Percentiles rank a stretch among this genome's conserved stretches.
These are phyloP conservation scores for Backusella mclennaniae DNA, from an alignment of 192 early-diverging fungal species.

Conservation along the genomic window DNA sequence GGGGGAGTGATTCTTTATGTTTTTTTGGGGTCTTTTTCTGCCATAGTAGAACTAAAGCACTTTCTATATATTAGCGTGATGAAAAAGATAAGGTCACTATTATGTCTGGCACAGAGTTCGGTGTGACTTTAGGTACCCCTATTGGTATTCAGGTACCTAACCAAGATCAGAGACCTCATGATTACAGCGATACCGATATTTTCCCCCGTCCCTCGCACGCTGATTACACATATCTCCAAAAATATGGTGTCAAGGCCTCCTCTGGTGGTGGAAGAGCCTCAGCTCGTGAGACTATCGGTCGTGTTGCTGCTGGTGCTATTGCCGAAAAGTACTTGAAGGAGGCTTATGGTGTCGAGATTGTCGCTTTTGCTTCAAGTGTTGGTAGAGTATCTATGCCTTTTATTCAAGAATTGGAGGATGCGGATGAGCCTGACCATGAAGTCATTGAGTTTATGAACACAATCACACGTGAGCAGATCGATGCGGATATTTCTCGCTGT, in stretches of 20 bases:
- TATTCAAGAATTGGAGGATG: slow-evolving; percentile 48
- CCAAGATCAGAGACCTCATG: slow-evolving; percentile 93
- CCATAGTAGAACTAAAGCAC: not conserved
- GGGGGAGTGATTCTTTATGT: not conserved
- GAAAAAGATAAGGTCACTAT: slow-evolving; percentile 94
- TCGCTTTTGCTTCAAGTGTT: slow-evolving; percentile 92
- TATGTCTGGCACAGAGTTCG: slow-evolving; percentile 91
- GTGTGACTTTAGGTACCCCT: slow-evolving; percentile 91
- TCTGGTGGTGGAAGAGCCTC: slow-evolving; percentile 92
- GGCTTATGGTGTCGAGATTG: slow-evolving; percentile 83
- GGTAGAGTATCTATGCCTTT: slow-evolving; percentile 79
- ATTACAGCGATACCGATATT: slow-evolving; percentile 94
- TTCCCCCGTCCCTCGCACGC: slow-evolving; percentile 97
- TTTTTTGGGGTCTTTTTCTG: too few species aligned
- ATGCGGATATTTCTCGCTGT: slow-evolving; percentile 86
- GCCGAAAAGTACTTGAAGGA: slow-evolving; percentile 95
- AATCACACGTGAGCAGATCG: slow-evolving; percentile 73
- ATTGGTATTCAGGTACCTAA: slow-evolving; percentile 91
- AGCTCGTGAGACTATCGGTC: slow-evolving; percentile 95
- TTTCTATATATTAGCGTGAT: slow-evolving; percentile 62
- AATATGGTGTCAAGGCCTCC: slow-evolving; percentile 95
- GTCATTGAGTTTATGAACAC: slow-evolving; percentile 68
- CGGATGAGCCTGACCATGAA: slow-evolving; percentile 39
- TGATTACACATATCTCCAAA: slow-evolving; percentile 96
- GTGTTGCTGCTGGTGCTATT: slow-evolving; percentile 94